Evolutionary conservation across 2,329 filamentous ascomycete species (phyloP).

Genomic region (Xylaria arbuscula): DNA sequence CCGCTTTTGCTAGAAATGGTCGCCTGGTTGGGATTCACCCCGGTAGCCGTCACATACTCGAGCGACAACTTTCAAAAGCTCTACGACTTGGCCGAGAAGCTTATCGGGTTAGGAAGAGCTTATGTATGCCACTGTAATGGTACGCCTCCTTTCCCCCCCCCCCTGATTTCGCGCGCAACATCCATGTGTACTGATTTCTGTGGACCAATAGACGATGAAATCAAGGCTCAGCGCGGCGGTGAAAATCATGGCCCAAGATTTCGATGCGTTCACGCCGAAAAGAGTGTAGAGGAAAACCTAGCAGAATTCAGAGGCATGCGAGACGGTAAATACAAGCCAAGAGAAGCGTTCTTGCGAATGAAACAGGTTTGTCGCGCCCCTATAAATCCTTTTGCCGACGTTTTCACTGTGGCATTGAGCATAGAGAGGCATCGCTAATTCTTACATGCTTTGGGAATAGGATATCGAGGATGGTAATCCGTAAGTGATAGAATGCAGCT

Average conservation of each 20-base stretch:
- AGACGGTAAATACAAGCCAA: conserved; percentile 88
- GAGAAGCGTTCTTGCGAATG: conserved; percentile 89
- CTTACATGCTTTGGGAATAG: conserved; percentile 52
- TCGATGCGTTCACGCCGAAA: conserved; percentile 82
- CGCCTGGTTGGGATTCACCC: conserved; percentile 85
- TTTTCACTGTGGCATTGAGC: not conserved
- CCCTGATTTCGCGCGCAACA: not conserved
- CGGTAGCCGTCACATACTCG: conserved; percentile 82
- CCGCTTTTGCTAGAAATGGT: conserved; percentile 64
- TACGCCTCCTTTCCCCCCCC: conserved; percentile 43
- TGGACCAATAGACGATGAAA: conserved; percentile 70
- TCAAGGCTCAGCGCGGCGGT: conserved; percentile 88
- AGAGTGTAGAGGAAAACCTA: conserved; percentile 79
- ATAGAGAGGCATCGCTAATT: not conserved
- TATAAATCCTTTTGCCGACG: not conserved
- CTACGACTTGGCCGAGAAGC: conserved; percentile 87
- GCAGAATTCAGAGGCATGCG: conserved; percentile 89
- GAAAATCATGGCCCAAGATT: conserved; percentile 76
- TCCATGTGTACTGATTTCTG: not conserved
- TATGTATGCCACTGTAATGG: conserved; percentile 90
- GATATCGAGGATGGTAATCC: conserved; percentile 73
- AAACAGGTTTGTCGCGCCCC: conserved; percentile 62
- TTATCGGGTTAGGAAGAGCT: conserved; percentile 75
- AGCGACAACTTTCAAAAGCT: conserved; percentile 90
- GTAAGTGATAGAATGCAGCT: conserved; percentile 9